Base-by-base conservation (phyloP, 2,329 filamentous ascomycete genomes). In the Alternaria metachromatica region DNA sequence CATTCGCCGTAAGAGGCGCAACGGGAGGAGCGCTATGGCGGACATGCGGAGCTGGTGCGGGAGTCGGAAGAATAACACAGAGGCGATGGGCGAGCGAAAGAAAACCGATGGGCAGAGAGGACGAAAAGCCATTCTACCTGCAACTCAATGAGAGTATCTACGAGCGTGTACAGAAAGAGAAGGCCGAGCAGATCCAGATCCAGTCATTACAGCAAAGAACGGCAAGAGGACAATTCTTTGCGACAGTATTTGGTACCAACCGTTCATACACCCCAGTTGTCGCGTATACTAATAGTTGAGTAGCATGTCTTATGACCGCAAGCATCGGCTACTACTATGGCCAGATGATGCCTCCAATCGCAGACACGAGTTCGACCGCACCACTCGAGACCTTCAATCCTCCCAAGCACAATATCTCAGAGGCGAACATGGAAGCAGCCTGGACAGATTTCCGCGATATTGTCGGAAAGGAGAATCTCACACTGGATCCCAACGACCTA, bases 401-500 rank as follows among this genome's bases (percentile, higher is more conserved):
- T 11, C 86, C 86, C 7, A 74, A 84, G 66, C 87, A 89, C 70
- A 85, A 90, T 71, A 83, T 85, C 41, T 84, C 86, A 11, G 80
- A 82, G 18, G 82, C 84, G 18, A 89, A 86, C 60, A 81, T 90
- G 60, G 87, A 90, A 75, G 88, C 88, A 10, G 88, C 88, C 25
- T 90, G 88, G 88, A 81, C 84, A 3, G 88, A 90, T 68, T 87
- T 90, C 74, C 84, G 86, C 60, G 82, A 84, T 46, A 87, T 90
- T 30, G 81, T 90, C 10, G 88, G 88, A 46, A 85, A 85, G 72
- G 87, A 88, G 51, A 87, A 90, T 76, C 84, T 90, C n/a, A 88
- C 87, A 5, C 88, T 88, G 1, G 79, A 85, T 49, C 80, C 82
- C 50, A 77, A 79, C 5, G 87, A 90, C 48, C 78, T 88, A 26